Evolutionary conservation across 768 basidiomycete species (phyloP), one percentile per base, ranked within the genome.

Genomic region (Strobilomyces echinocephalus): DNA sequence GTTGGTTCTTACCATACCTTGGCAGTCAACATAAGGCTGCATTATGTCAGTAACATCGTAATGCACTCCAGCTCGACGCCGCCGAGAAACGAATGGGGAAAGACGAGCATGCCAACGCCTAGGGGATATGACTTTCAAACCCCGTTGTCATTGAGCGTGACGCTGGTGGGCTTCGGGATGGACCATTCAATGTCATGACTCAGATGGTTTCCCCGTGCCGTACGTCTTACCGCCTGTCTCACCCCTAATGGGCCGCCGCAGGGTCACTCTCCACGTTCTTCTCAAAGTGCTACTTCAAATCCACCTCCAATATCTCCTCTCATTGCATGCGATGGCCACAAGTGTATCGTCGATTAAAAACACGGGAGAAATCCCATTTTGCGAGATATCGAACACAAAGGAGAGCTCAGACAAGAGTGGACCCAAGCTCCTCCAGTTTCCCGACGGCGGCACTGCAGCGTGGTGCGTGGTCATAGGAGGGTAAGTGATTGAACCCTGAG

Each of bases 361-460:
- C 2, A 6, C 12, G 11, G 20, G 18, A 39, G 52, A 44, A 38
- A 30, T 38, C 24, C 34, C 47, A 33, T 18, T 45, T 1, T 10
- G 8, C 6, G 15, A 21, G 24, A 15, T 26, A 50, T 41, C 50
- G 10, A 38, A 56, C 8, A 16, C n/a, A 1, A 57, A 56, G 31
- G 46, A 53, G 5, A 44, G 34, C 33, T n/a, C 10, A 33, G 51
- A 42, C 7, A 50, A 42, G 40, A 16, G 12, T 6, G 46, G 2
- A 14, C 12, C 18, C 3, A 42, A 43, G 2, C 11, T n/a, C 18
- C 24, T 35, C 20, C 58, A 58, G 10, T 69, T 70, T 30, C 67
- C 67, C 0, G 67, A 69, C 54, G 67, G 69, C 11, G 67, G 67
- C 5, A 34, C 50, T 3, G 61, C 56, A 21, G 68, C 67, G 7